phyloP scores from a whole-genome alignment of 345 rosid genomes.

The Pelargonium nanum region DNA sequence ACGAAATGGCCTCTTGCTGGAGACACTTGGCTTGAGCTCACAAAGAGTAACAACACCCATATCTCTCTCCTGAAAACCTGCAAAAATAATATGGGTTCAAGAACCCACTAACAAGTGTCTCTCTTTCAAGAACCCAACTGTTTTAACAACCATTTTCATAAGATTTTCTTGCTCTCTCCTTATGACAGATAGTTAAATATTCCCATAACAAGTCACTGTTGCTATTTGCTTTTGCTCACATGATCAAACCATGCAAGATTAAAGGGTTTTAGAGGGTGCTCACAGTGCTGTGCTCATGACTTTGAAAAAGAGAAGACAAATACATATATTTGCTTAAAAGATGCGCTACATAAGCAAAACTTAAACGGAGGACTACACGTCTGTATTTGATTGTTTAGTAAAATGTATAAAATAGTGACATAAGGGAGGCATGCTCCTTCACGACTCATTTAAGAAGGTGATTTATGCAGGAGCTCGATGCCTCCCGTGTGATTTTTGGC shows the following conservation, averaged over 20 bases:
- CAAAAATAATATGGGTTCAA: not conserved
- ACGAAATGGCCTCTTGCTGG: constrained; percentile 85
- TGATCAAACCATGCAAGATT: constrained; percentile 29
- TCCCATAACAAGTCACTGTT: constrained; percentile 15
- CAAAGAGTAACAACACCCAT: constrained; percentile 79
- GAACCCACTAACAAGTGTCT: too few species aligned
- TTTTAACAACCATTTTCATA: constrained; percentile 13
- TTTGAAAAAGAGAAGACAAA: too few species aligned
- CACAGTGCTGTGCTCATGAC: not conserved
- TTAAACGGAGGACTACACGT: too few species aligned
- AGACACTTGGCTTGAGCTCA: constrained; percentile 68
- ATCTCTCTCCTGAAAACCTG: constrained; percentile 9
- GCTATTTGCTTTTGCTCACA: too few species aligned
- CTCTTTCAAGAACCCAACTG: constrained; percentile 17
- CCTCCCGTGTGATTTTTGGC: too few species aligned
- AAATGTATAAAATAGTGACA: too few species aligned
- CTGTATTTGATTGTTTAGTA: too few species aligned
- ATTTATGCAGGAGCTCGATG: too few species aligned
- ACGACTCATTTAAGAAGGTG: too few species aligned
- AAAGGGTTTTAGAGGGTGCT: constrained; percentile 15
- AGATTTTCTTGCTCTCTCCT: constrained; percentile 9
- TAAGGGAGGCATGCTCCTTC: too few species aligned
- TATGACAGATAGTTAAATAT: constrained; percentile 11
- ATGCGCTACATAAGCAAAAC: too few species aligned
- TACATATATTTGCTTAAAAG: too few species aligned